Evolutionary conservation across 768 basidiomycete genomes (phyloP), one percentile per base, ranked within the genome.

Genomic region (Favolaschia claudopus): DNA sequence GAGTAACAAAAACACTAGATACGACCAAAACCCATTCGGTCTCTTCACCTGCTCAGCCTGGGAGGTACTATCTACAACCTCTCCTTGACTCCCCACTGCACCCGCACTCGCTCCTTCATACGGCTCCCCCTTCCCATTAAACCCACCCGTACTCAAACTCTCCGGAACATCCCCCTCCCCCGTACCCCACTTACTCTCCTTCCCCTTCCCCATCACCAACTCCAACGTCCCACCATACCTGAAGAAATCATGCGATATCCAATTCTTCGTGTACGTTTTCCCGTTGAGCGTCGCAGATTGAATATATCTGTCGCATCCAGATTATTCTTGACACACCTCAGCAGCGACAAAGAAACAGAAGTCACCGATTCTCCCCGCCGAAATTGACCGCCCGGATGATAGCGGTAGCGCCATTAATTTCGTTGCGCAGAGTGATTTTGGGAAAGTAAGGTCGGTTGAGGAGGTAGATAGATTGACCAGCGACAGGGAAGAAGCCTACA

Each of bases 371-470:
- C 32, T 38, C 4, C 5, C 10, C 61, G 55, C 50, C 54, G 10
- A 63, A 51, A 3, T 29, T 29, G 5, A 19, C 8, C 15, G 61
- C 61, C 17, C 37, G 43, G 36, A 63, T 55, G 32, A 47, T 63
- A 7, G 62, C 42, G 24, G 31, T 37, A 7, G 51, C 47, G 14
- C 57, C 57, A 7, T 52, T 63, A 13, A 32, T 48, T 10, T 59
- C 53, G 62, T 59, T 63, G 37, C 43, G 62, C 42, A 63, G 28
- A 24, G 57, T 55, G 47, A 63, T 63, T 19, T 59, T 47, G 7
- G 62, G 62, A 44, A 63, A 63, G 49, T 59, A 63, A 7, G 62
- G 62, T 5, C 62, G 62, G 44, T 59, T 63, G 42, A 63, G 62
- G 20, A 63, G 62, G 38, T 63, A 63, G 9, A 58, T 63, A 43